Percentiles rank a stretch among this genome's conserved stretches.
These are phyloP conservation scores for Ogataea haglerorum DNA, from an alignment of 805 yeast species.

Conservation along the genomic window DNA sequence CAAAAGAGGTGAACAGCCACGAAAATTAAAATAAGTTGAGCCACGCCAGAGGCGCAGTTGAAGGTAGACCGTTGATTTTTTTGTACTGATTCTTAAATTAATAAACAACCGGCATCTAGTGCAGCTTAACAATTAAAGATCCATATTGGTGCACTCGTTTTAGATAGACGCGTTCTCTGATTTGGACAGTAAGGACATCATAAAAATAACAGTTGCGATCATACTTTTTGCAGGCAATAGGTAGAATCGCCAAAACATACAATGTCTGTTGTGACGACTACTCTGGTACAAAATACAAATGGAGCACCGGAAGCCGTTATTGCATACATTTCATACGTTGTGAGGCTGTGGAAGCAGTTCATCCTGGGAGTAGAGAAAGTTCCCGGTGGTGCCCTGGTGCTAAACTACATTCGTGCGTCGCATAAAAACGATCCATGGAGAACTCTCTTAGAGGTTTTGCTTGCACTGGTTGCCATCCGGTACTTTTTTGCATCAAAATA, in stretches of 20 bases:
- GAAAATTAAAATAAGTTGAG: background rate
- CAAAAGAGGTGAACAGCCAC: background rate
- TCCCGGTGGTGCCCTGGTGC: conserved; percentile 58
- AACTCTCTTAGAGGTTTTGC: conserved; percentile 71
- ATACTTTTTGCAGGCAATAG: conserved; percentile 6
- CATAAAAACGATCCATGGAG: conserved; percentile 93
- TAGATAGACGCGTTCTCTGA: background rate
- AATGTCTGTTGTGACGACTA: conserved; percentile 19
- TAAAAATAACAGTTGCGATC: background rate
- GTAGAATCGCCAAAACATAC: background rate
- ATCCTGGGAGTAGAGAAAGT: conserved; percentile 22
- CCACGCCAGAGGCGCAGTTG: conserved; percentile 7
- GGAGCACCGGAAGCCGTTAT: conserved; percentile 28
- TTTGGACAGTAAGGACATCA: background rate
- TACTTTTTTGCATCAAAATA: conserved; percentile 79
- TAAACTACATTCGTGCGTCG: conserved; percentile 76
- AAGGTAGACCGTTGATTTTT: background rate
- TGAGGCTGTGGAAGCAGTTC: conserved; percentile 25
- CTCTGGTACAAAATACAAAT: conserved; percentile 9
- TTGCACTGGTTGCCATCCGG: conserved; percentile 76
- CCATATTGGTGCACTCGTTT: background rate
- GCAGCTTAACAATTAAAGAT: background rate
- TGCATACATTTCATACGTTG: conserved; percentile 24
- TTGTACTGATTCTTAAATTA: conserved; percentile 1
- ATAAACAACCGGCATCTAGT: conserved; percentile 1